These are phyloP conservation scores for Amphicarpaea edgeworthii DNA, from an alignment of 306 rosid genomes.

Conservation along the genomic window DNA sequence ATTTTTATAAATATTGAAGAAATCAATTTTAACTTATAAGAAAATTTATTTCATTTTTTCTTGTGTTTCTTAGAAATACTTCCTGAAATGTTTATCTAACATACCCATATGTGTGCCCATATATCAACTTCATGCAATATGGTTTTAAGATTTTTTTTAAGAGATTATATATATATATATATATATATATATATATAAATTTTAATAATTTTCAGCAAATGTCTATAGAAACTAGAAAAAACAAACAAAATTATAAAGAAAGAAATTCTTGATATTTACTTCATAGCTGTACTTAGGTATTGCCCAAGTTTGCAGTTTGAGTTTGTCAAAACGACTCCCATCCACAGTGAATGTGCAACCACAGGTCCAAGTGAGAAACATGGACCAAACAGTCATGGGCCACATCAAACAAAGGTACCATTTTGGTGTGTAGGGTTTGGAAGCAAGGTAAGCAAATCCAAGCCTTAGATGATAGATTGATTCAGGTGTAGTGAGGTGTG, in stretches of 20 bases:
- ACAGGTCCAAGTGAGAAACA: slow-evolving; percentile 50
- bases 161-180: too few species aligned
- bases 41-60: too few species aligned
- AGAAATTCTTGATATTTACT: slow-evolving; percentile 43
- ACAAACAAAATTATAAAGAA: background rate
- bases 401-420: slow-evolving; percentile 70
- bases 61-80: too few species aligned
- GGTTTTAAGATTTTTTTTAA: too few species aligned
- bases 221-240: too few species aligned
- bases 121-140: too few species aligned
- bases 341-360: slow-evolving; percentile 56
- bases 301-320: slow-evolving; percentile 73
- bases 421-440: slow-evolving; percentile 56
- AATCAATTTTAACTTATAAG: too few species aligned
- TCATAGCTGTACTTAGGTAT: slow-evolving; percentile 63
- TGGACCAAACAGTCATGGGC: slow-evolving; percentile 66
- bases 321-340: slow-evolving; percentile 54
- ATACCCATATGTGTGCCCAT: too few species aligned
- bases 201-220: too few species aligned
- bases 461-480: slow-evolving; percentile 65
- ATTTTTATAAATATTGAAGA: too few species aligned
- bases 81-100: too few species aligned
- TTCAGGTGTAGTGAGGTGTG: slow-evolving; percentile 63
- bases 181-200: too few species aligned
- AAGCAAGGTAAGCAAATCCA: slow-evolving; percentile 65